Percentiles rank a stretch among this genome's conserved stretches.
phyloP scores from a whole-genome alignment of 192 early-diverging fungal species.

The Gigaspora rosea region DNA sequence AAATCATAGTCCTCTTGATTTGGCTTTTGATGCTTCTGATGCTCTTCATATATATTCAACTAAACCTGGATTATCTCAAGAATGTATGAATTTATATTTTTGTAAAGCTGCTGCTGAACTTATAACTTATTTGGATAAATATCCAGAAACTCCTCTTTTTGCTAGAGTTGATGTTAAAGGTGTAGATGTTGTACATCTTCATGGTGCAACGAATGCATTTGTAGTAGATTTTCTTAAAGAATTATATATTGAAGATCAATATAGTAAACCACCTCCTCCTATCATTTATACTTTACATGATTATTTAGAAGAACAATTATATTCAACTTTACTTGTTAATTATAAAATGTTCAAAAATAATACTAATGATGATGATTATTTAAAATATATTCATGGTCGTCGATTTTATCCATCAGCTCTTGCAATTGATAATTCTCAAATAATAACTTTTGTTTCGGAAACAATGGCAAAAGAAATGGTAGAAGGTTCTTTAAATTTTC shows the following conservation, averaged over 20 bases:
- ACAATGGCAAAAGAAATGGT: slow-evolving; percentile 58
- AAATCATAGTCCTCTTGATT: slow-evolving; percentile 44
- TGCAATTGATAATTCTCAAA: slow-evolving; percentile 54
- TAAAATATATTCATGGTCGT: slow-evolving; percentile 49
- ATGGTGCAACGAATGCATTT: slow-evolving; percentile 60
- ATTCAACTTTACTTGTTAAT: slow-evolving; percentile 52
- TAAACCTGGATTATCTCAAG: slow-evolving; percentile 50
- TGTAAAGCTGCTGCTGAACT: slow-evolving; percentile 54
- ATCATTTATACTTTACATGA: slow-evolving; percentile 62
- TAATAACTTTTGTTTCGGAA: slow-evolving; percentile 56
- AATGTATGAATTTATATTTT: slow-evolving; percentile 63
- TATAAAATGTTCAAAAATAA: slow-evolving; percentile 52
- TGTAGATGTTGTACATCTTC: slow-evolving; percentile 58
- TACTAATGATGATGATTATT: slow-evolving; percentile 36
- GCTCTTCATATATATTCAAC: slow-evolving; percentile 49
- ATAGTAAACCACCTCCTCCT: slow-evolving; percentile 47
- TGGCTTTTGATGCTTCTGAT: slow-evolving; percentile 44
- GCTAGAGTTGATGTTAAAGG: slow-evolving; percentile 34
- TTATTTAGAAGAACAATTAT: slow-evolving; percentile 58
- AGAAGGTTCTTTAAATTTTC: slow-evolving; percentile 54
- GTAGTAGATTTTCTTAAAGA: slow-evolving; percentile 47
- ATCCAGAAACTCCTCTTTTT: slow-evolving; percentile 53
- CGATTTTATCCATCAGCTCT: slow-evolving; percentile 52
- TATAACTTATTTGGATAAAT: slow-evolving; percentile 43
- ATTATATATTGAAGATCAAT: slow-evolving; percentile 34